These are phyloP conservation scores for Ganoderma sp. DNA, from an alignment of 1,284 basidiomycete species.

Conservation along the genomic window DNA sequence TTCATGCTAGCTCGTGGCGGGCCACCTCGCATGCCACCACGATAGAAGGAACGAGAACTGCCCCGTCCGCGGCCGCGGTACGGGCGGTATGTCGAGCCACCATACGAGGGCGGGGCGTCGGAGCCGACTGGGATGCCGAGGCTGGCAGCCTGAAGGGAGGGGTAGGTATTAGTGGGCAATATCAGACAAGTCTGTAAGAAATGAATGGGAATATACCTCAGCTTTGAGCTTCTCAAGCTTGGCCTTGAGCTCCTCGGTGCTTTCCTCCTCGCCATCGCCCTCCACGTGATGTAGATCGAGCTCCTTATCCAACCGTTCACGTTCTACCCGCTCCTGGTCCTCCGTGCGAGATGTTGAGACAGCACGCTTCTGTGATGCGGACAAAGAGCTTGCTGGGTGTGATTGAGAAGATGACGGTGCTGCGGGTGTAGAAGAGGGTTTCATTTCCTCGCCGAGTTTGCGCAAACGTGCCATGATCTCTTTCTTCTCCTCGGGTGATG, in stretches of 20 bases:
- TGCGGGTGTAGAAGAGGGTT: conserved; percentile 39
- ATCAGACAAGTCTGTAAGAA: not conserved
- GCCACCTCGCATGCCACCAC: conserved; percentile 70
- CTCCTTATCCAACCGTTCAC: conserved; percentile 76
- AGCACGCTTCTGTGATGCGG: conserved; percentile 34
- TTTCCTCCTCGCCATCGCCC: conserved; percentile 52
- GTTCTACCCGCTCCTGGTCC: conserved; percentile 59
- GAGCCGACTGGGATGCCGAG: conserved; percentile 69
- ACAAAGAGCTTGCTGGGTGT: conserved; percentile 34
- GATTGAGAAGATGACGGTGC: conserved; percentile 40
- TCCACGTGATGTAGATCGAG: conserved; percentile 65
- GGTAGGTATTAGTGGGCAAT: not conserved
- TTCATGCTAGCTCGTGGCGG: conserved; percentile 75
- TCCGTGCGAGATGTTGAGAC: conserved; percentile 41
- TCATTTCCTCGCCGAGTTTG: conserved; percentile 84
- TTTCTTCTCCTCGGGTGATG: conserved; percentile 79
- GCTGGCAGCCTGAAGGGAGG: conserved; percentile 65
- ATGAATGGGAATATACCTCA: conserved; percentile 52
- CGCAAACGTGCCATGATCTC: conserved; percentile 78
- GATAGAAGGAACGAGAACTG: conserved; percentile 56
- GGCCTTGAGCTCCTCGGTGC: conserved; percentile 75
- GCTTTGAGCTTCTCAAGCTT: conserved; percentile 84
- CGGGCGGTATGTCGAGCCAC: conserved; percentile 57
- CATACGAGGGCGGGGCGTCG: conserved; percentile 40
- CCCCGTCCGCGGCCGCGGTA: conserved; percentile 73